A percentile compares a stretch with the other conserved stretches of the same genome.
Conservation (phyloP, 441 rosid species). For the Omphalea diandra region DNA sequence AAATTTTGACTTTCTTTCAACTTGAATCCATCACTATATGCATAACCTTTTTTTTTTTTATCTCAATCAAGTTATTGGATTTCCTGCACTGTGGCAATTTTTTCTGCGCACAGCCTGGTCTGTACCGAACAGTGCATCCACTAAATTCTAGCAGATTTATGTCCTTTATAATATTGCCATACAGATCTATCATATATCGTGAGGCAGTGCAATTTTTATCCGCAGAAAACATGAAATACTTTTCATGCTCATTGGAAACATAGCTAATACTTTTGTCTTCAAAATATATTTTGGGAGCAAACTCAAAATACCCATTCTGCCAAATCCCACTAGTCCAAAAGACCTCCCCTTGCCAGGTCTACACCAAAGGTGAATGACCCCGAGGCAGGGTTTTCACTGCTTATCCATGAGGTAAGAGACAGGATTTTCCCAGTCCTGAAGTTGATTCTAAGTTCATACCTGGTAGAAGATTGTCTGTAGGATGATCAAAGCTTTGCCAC, state of each 20-base stretch:
- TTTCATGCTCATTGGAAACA: conserved; percentile 26
- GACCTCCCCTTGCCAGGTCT: conserved; percentile 16
- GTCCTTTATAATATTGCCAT: not conserved
- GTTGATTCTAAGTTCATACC: conserved; percentile 37
- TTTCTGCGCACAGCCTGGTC: not conserved
- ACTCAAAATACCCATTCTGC: not conserved
- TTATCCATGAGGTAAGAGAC: conserved; percentile 30
- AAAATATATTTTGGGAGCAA: not conserved
- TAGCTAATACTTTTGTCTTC: conserved; percentile 15
- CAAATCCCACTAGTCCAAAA: conserved; percentile 29
- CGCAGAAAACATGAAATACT: conserved; percentile 19
- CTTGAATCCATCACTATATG: conserved; percentile 14
- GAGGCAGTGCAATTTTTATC: not conserved
- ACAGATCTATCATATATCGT: not conserved
- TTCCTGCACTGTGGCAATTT: conserved; percentile 21
- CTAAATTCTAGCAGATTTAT: not conserved
- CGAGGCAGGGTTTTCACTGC: conserved; percentile 13
- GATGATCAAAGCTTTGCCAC: conserved; percentile 48
- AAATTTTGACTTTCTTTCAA: conserved; percentile 25
- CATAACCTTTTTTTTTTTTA: not conserved
- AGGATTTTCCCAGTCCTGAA: conserved; percentile 5
- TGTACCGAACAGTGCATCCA: not conserved
- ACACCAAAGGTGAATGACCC: conserved; percentile 31
- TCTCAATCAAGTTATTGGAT: not conserved
- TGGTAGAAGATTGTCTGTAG: conserved; percentile 34